Evolutionary conservation across 805 yeast species (phyloP).

Genomic region (Saccharomycopsis amapae): DNA sequence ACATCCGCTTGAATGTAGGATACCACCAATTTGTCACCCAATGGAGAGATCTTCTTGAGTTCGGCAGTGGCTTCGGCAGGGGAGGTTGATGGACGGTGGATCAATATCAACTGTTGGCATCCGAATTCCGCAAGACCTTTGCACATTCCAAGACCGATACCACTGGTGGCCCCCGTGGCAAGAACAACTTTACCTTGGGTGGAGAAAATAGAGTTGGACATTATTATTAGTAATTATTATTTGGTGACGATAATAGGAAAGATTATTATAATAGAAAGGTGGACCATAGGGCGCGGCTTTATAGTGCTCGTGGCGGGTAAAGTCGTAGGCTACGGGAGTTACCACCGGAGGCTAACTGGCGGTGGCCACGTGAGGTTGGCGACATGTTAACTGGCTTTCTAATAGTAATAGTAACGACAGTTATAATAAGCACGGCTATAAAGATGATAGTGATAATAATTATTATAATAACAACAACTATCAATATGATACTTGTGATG

Average conservation of each 20-base stretch:
- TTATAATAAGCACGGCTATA: too few relatives aligned
- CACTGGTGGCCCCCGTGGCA: conserved; percentile 52
- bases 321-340: too few relatives aligned
- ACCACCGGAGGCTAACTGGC: too few relatives aligned
- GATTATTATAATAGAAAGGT: not conserved
- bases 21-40: conserved; percentile 26
- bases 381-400: too few relatives aligned
- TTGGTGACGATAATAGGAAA: not conserved
- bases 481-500: too few relatives aligned
- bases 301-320: too few relatives aligned
- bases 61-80: conserved; percentile 27
- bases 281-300: not conserved
- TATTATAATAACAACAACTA: too few relatives aligned
- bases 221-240: too few relatives aligned
- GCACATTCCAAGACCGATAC: conserved; percentile 50
- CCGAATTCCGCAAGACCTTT: conserved; percentile 47
- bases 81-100: conserved; percentile 32
- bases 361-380: too few relatives aligned
- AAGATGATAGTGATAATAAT: too few relatives aligned
- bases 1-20: conserved; percentile 26
- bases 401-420: too few relatives aligned
- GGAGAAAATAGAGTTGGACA: conserved; percentile 28
- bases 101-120: conserved; percentile 33
- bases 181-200: conserved; percentile 36
- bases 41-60: conserved; percentile 25